Base-by-base conservation (phyloP, 2,329 filamentous ascomycete genomes). In the Macroventuria anomochaeta region DNA sequence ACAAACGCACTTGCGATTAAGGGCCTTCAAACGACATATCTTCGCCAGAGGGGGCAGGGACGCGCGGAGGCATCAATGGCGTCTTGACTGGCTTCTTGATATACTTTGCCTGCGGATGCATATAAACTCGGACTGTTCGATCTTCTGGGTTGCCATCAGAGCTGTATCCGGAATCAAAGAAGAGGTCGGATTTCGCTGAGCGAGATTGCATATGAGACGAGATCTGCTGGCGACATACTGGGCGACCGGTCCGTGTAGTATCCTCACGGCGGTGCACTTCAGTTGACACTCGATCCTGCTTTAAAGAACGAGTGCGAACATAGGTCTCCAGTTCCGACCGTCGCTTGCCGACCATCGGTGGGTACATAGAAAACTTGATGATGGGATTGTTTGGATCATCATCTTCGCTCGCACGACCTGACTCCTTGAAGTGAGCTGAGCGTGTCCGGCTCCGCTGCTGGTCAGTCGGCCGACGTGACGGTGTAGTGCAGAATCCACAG, bases 291-390 rank as follows among this genome's bases (percentile, higher is more conserved):
- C n/a, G 15, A 21, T 18, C 15, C 18, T 17, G 15, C 18, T 42
- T 38, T n/a, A 5, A 8, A 12, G 33, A 18, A 18, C 25, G 20
- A 11, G 2, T 2, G 20, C 17, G 25, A 28, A 2, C 3, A 12
- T 28, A 29, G 15, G 33, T 7, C 12, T 43, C 33, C 10, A 49
- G 11, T 23, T 54, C 34, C 12, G 51, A 49, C n/a, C 18, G 29
- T 5, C 34, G 44, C 46, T 40, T 49, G 8, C 46, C 51, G 5
- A 34, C 26, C 29, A 54, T 39, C 33, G 48, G 51, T 1, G 44
- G 51, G 21, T 54, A 54, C 26, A 49, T 49, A 2, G 40, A 54
- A n/a, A 23, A 26, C 13, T 26, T 26, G 20, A 42, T 43, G 11
- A 53, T 33, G 11, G 34, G 40, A 7, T 52, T 40, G 8, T 40